A percentile compares a stretch with the other conserved stretches of the same genome.
These are phyloP conservation scores for Rhizoclosmatium sp. DNA, from an alignment of 192 early-diverging fungal species.

Conservation along the genomic window DNA sequence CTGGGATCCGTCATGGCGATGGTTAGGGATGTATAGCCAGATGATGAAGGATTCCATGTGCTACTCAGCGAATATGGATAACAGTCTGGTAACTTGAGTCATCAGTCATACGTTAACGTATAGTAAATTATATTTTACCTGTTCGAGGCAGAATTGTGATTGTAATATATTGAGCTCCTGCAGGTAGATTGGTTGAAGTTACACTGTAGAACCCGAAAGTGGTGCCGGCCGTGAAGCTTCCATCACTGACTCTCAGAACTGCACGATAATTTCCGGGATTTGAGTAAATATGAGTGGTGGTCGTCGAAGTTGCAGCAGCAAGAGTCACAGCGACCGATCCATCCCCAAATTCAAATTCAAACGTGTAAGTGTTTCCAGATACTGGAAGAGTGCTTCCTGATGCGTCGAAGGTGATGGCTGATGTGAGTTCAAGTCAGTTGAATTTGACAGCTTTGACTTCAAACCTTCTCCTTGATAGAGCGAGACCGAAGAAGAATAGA, in stretches of 20 bases:
- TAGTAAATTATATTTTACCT: not conserved
- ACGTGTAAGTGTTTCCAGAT: not conserved
- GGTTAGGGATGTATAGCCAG: not conserved
- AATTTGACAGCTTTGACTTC: not conserved
- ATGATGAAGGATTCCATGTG: not conserved
- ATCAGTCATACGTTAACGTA: not conserved
- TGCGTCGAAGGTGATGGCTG: conserved; percentile 32
- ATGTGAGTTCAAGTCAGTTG: not conserved
- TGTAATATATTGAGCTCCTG: not conserved
- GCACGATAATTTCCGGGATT: not conserved
- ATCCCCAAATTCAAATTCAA: conserved; percentile 31
- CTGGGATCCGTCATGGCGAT: conserved; percentile 2
- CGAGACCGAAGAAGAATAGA: not conserved
- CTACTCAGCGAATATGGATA: conserved; percentile 11
- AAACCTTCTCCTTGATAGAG: conserved; percentile 11
- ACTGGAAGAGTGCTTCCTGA: conserved; percentile 5
- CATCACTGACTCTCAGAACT: conserved; percentile 13
- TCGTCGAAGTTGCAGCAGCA: not conserved
- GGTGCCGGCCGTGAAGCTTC: conserved; percentile 1
- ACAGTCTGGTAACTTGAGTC: not conserved
- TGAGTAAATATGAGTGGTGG: not conserved
- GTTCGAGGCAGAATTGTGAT: not conserved
- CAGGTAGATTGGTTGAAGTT: not conserved
- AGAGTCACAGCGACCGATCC: not conserved
- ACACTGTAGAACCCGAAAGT: too few species aligned